These are phyloP conservation scores for Talaromyces verruculosus DNA, from an alignment of 2,329 filamentous ascomycete genomes.

Conservation along the genomic window DNA sequence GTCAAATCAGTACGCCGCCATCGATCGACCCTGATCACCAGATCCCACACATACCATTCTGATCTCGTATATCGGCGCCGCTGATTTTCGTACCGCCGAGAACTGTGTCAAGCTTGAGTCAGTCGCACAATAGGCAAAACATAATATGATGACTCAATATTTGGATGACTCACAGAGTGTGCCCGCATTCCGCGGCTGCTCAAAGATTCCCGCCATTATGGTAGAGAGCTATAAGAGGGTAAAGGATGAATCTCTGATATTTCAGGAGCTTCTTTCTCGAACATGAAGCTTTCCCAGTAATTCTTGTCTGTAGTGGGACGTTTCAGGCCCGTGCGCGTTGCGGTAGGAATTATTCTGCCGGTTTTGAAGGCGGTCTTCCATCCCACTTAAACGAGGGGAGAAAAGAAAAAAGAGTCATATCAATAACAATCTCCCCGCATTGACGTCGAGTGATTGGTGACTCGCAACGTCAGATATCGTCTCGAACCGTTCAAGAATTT, in stretches of 20 bases:
- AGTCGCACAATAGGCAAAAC: slow-evolving; percentile 12
- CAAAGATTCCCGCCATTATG: slow-evolving; percentile 89
- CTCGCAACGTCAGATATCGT: not conserved
- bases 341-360: slow-evolving; percentile 46
- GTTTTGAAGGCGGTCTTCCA: slow-evolving; percentile 41
- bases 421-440: not conserved
- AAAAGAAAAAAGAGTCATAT: slow-evolving; percentile 17
- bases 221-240: not conserved
- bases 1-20: slow-evolving; percentile 22
- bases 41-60: slow-evolving; percentile 68
- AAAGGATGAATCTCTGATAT: not conserved
- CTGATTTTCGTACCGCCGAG: slow-evolving; percentile 97
- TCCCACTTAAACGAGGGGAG: slow-evolving; percentile 41
- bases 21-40: not conserved
- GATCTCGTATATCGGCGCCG: slow-evolving; percentile 91
- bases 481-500: not conserved
- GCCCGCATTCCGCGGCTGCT: slow-evolving; percentile 86
- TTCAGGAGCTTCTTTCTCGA: slow-evolving; percentile 17
- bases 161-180: slow-evolving; percentile 68
- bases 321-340: slow-evolving; percentile 19
- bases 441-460: slow-evolving; percentile 9
- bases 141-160: slow-evolving; percentile 13
- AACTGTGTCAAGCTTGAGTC: slow-evolving; percentile 55
- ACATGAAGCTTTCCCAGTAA: slow-evolving; percentile 16
- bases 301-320: slow-evolving; percentile 20